Evolutionary conservation across 163 green algal species (phyloP).

Genomic region (Scenedesmus sp.): DNA sequence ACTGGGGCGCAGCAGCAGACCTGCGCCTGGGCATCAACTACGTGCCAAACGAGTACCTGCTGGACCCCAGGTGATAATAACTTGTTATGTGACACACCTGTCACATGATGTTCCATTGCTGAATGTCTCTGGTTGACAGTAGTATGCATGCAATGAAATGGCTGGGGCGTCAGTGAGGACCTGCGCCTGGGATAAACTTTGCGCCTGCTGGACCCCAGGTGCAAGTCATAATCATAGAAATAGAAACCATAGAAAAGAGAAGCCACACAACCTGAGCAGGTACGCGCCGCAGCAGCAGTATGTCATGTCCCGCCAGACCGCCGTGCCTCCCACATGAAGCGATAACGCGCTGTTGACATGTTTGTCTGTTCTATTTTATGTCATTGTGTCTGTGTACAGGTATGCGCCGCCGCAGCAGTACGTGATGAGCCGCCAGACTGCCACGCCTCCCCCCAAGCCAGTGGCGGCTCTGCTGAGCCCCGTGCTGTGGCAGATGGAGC

Average conservation of each 20-base stretch:
- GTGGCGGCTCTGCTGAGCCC: constrained; percentile 94
- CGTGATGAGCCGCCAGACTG: constrained; percentile 92
- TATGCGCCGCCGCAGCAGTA: constrained; percentile 97
- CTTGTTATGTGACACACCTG: background rate
- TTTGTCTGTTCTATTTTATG: background rate
- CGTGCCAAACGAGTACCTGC: constrained; percentile 96
- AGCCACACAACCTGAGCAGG: constrained; percentile 27
- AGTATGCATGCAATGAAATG: background rate
- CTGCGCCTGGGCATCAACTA: constrained; percentile 99
- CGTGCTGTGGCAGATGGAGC: constrained; percentile 95
- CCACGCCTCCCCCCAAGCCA: constrained; percentile 60
- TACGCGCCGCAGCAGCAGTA: constrained; percentile 96
- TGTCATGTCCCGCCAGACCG: constrained; percentile 91
- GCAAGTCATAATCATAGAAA: too few relatives aligned
- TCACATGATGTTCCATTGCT: background rate
- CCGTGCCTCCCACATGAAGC: constrained; percentile 38
- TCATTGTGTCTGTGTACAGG: constrained; percentile 29
- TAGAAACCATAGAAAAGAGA: too few relatives aligned
- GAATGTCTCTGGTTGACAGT: background rate
- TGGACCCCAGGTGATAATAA: constrained; percentile 92
- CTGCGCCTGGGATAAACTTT: background rate
- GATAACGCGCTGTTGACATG: background rate
- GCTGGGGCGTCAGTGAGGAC: background rate
- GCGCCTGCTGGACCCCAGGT: too few relatives aligned
- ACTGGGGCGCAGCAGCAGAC: constrained; percentile 97